Evolutionary conservation across 2,329 filamentous ascomycete species (phyloP), one percentile per base, ranked within the genome.

Genomic region (Aspergillus pseudoglaucus): DNA sequence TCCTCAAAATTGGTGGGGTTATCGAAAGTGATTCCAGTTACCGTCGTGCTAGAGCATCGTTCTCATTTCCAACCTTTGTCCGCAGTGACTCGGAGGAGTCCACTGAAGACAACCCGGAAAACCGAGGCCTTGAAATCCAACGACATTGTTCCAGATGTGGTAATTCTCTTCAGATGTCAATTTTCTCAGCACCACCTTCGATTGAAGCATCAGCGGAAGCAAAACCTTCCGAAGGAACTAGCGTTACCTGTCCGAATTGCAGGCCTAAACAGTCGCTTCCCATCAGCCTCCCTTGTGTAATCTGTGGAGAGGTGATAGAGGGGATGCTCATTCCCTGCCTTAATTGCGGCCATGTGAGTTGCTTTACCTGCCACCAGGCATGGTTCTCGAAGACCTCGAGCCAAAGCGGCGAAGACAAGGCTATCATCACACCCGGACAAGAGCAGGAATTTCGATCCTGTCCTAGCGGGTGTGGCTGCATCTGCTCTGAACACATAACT

Each of bases 1-100:
- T 84, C 2, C 68, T 82, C 22, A 82, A 82, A 54, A 77, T 79
- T 48, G 75, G 77, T 44, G 71, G 71, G 0, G 57, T 73, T 4
- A 61, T 66, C 8, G 63, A 65, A 1, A 44, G 47, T n/a, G 57
- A 61, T 25, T 51, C 48, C 23, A 45, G 50, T 25, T 54, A 51
- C 33, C 55, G 57, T 22, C 54, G 52, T 22, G 61, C 62, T 12
- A 62, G 63, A 43, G 55, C 55, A 1, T 58, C 58, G 4, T 51
- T 66, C 17, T 54, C 58, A 20, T 53, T 64, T 17, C 50, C 58
- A 4, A 47, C 38, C 3, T 44, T 55, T 12, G 48, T 47, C 8
- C 52, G 47, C 20, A 51, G 51, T 32, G 46, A 47, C 40, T 55
- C 53, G 2, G n/a, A 17, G 2, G n/a, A 17, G 2, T 37, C 40